Evolutionary conservation across 192 early-diverging fungal species (phyloP).

Genomic region (Dissophora ornata): DNA sequence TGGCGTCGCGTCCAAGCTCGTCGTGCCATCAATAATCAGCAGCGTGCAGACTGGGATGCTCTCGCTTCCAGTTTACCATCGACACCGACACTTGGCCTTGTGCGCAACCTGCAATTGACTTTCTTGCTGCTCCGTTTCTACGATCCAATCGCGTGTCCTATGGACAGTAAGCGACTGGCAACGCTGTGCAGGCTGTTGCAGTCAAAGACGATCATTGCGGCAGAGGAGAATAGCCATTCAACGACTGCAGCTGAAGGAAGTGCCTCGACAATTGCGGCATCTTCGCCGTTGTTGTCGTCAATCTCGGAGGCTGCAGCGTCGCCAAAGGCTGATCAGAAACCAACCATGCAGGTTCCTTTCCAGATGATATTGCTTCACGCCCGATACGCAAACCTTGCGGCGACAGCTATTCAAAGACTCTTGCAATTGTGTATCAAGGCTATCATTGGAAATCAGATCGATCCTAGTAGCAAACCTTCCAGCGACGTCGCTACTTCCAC

Average conservation of each 20-base stretch:
- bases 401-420: slow-evolving; percentile 6
- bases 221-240: neutral
- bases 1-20: slow-evolving; percentile 1
- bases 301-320: neutral
- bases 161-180: slow-evolving; percentile 23
- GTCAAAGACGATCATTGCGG: slow-evolving; percentile 26
- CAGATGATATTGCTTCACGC: slow-evolving; percentile 45
- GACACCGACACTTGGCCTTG: slow-evolving; percentile 31
- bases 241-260: neutral
- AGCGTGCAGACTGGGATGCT: slow-evolving; percentile 39
- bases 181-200: slow-evolving; percentile 38
- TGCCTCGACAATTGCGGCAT: neutral
- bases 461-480: neutral
- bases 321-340: neutral
- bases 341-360: slow-evolving; percentile 37
- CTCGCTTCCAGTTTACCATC: slow-evolving; percentile 2
- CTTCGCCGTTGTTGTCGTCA: neutral
- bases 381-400: slow-evolving; percentile 23
- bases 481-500: too few relatives aligned
- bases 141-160: neutral
- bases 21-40: neutral
- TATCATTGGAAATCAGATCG: slow-evolving; percentile 5
- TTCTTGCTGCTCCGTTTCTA: slow-evolving; percentile 27
- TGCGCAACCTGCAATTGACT: slow-evolving; percentile 32
- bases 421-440: slow-evolving; percentile 14